These are phyloP conservation scores for Parafenestella ontariensis DNA, from an alignment of 2,329 filamentous ascomycete genomes.

Conservation along the genomic window DNA sequence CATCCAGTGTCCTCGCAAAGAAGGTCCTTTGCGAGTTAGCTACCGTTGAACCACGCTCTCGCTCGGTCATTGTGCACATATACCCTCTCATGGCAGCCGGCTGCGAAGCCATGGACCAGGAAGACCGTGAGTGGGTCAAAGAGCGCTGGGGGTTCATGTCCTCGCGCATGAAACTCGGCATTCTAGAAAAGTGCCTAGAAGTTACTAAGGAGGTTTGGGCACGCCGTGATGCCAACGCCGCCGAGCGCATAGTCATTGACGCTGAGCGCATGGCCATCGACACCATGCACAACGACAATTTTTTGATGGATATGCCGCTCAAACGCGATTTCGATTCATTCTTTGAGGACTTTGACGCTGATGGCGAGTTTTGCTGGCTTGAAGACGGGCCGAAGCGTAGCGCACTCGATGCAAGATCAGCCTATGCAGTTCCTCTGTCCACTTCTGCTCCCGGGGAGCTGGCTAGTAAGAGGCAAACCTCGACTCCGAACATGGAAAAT, in stretches of 20 bases:
- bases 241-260: slow-evolving; percentile 29
- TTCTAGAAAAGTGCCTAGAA: slow-evolving; percentile 69
- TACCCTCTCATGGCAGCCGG: slow-evolving; percentile 73
- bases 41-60: slow-evolving; percentile 67
- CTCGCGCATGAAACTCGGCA: slow-evolving; percentile 69
- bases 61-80: slow-evolving; percentile 72
- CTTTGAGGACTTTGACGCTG: slow-evolving; percentile 21
- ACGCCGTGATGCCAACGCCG: slow-evolving; percentile 63
- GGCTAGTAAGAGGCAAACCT: background rate
- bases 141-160: slow-evolving; percentile 69
- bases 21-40: slow-evolving; percentile 68
- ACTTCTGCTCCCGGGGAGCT: background rate
- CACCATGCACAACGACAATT: slow-evolving; percentile 10
- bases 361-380: slow-evolving; percentile 31
- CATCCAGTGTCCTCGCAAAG: slow-evolving; percentile 65
- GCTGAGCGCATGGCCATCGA: slow-evolving; percentile 8
- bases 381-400: slow-evolving; percentile 30
- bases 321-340: slow-evolving; percentile 34
- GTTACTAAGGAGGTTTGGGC: slow-evolving; percentile 72
- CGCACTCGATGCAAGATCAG: slow-evolving; percentile 15
- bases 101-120: slow-evolving; percentile 65
- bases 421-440: slow-evolving; percentile 3
- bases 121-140: slow-evolving; percentile 70
- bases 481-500: slow-evolving; percentile 38
- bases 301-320: slow-evolving; percentile 16